Evolutionary conservation across 1,139 yeast species (phyloP), one percentile per base, ranked within the genome.

Genomic region (Saccharomyces pastorianus): DNA sequence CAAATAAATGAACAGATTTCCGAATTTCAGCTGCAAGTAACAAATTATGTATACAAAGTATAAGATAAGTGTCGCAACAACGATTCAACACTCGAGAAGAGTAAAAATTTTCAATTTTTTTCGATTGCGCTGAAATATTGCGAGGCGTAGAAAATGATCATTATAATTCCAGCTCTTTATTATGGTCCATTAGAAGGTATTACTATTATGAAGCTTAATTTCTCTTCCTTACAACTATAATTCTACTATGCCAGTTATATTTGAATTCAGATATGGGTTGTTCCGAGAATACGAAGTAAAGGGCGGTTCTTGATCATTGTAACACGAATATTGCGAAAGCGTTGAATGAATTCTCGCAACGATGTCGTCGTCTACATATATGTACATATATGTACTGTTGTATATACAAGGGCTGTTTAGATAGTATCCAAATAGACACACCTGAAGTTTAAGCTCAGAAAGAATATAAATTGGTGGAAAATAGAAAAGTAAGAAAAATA

Each of bases 91-190:
- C 31, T 26, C 31, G 26, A 31, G 34, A 26, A 28, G 42, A 23
- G 25, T 47, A 29, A 47, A 47, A 47, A 5, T 47, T 47, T 47
- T 47, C 49, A 47, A 29, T 47, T 23, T 46, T 47, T 47, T 34
- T 34, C 34, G 23, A 34, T n/a, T 47, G 49, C 38, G 32, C 49
- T 31, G 26, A 7, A 34, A 8, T 13, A 38, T 8, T 38, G 44
- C 42, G 44, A 17, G 25, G 44, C 44, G 44, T 38, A 38, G 44
- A 38, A 38, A 38, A 38, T 38, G 44, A 38, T 17, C 44, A 38
- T n/a, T 38, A 17, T 17, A 38, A 17, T 26, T 6, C 6, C 23
- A 20, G 23, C 23, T 3, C 23, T 20, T 20, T 20, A 20, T 20
- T 20, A 3, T 20, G 3, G 23, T 20, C 23, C 4, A 20, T 20